Percentiles rank a stretch among this genome's conserved stretches.
These are phyloP conservation scores for Allium fistulosum DNA, from an alignment of 106 monocot species.

Conservation along the genomic window DNA sequence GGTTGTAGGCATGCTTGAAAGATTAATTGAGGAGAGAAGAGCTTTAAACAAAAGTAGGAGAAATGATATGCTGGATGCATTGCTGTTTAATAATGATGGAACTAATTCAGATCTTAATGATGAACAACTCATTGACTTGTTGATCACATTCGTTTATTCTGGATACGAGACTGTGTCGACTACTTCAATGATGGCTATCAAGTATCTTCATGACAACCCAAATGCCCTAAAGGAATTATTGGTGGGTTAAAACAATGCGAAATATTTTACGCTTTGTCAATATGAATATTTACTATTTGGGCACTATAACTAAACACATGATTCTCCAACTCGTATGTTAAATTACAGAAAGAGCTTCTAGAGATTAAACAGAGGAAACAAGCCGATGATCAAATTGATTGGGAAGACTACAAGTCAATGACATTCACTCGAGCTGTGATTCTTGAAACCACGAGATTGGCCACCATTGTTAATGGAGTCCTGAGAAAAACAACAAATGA, in stretches of 20 bases:
- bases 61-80: constrained; percentile 28
- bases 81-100: constrained; percentile 13
- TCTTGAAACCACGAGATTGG: constrained; percentile 47
- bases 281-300: too few species aligned
- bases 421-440: constrained; percentile 57
- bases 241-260: constrained; percentile 16
- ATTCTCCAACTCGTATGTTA: too few species aligned
- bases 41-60: background rate
- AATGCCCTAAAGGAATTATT: constrained; percentile 44
- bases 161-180: constrained; percentile 64
- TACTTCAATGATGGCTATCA: constrained; percentile 57
- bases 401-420: constrained; percentile 73
- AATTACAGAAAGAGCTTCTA: constrained; percentile 41
- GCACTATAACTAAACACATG: too few species aligned
- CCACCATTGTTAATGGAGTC: constrained; percentile 55
- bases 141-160: constrained; percentile 45
- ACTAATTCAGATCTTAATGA: constrained; percentile 22
- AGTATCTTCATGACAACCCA: constrained; percentile 48
- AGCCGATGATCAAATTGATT: constrained; percentile 37
- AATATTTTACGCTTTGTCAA: too few species aligned
- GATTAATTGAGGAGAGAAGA: constrained; percentile 36
- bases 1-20: constrained; percentile 19
- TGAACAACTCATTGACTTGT: constrained; percentile 50
- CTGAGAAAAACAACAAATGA: constrained; percentile 56
- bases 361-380: constrained; percentile 34